Evolutionary conservation across 495 filamentous ascomycete genomes (phyloP).

Genomic region (Penicillium subrubescens): DNA sequence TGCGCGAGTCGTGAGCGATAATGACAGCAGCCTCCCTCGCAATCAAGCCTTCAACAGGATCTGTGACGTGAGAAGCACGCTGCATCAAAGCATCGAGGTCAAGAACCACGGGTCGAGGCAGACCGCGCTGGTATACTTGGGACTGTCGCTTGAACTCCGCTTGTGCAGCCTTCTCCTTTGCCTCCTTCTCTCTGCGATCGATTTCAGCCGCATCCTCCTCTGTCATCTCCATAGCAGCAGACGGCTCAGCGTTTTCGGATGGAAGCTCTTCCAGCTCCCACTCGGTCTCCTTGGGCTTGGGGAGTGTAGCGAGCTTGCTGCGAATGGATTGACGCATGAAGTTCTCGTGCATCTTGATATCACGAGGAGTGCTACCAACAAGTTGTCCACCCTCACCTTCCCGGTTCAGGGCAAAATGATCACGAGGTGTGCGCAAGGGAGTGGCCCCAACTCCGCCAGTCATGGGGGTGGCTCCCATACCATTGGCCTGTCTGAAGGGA

Average conservation of each 20-base stretch:
- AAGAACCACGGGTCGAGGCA: constrained; percentile 77
- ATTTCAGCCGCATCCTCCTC: constrained; percentile 86
- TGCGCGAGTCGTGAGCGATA: constrained; percentile 77
- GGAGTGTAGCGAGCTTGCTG: constrained; percentile 74
- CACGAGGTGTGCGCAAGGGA: constrained; percentile 86
- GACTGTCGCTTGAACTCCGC: constrained; percentile 82
- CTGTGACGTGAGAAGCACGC: constrained; percentile 52
- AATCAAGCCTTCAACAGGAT: constrained; percentile 63
- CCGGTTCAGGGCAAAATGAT: constrained; percentile 83
- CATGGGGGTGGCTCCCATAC: constrained; percentile 72
- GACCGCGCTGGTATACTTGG: constrained; percentile 80
- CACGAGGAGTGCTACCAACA: constrained; percentile 74
- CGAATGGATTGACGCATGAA: constrained; percentile 68
- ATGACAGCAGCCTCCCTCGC: constrained; percentile 75
- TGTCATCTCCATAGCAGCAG: constrained; percentile 49
- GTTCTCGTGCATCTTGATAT: constrained; percentile 73
- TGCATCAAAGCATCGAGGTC: constrained; percentile 70
- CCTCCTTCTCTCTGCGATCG: constrained; percentile 69
- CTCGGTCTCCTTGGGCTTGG: constrained; percentile 87
- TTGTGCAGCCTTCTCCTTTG: constrained; percentile 68
- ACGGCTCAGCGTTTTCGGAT: constrained; percentile 72
- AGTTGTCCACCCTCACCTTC: constrained; percentile 61
- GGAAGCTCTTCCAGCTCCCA: constrained; percentile 88
- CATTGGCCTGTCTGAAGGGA: constrained; percentile 72
- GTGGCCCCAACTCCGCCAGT: constrained; percentile 66